A percentile compares a stretch with the other conserved stretches of the same genome.
Evolutionary conservation across 2,329 filamentous ascomycete species (phyloP).

Genomic region (Aureobasidium namibiae): DNA sequence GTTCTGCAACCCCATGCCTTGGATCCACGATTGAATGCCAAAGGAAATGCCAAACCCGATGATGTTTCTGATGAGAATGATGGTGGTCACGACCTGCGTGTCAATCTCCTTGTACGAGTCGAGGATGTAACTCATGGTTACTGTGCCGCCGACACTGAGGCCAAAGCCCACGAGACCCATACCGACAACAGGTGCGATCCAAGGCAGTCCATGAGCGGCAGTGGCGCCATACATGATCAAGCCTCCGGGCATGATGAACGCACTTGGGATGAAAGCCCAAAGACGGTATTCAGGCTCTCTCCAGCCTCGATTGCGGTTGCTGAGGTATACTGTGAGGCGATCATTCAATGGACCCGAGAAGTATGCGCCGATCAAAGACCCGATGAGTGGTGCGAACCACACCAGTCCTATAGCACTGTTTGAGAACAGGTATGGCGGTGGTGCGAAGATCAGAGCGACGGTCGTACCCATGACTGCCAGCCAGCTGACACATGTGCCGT

Average conservation of each 20-base stretch:
- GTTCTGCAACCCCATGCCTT: conserved; percentile 14
- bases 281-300: conserved; percentile 21
- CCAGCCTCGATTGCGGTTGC: conserved; percentile 19
- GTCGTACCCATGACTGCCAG: conserved; percentile 13
- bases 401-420: conserved; percentile 11
- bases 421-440: conserved; percentile 11
- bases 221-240: conserved; percentile 17
- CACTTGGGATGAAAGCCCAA: conserved; percentile 15
- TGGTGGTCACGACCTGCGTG: conserved; percentile 16
- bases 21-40: conserved; percentile 14
- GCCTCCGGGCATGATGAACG: conserved; percentile 16
- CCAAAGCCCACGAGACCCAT: conserved; percentile 17
- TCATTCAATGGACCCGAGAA: conserved; percentile 16
- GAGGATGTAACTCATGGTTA: conserved; percentile 17
- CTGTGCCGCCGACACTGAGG: conserved; percentile 14
- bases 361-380: conserved; percentile 15
- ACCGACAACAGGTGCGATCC: conserved; percentile 18
- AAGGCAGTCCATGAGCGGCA: conserved; percentile 16
- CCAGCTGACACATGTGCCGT: conserved; percentile 16
- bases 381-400: conserved; percentile 14
- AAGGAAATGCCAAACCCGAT: conserved; percentile 12
- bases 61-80: conserved; percentile 19
- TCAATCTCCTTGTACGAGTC: conserved; percentile 18
- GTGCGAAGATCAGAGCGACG: conserved; percentile 11
- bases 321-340: conserved; percentile 16